These are phyloP conservation scores for Rhizoctonia solani DNA, from an alignment of 1,284 basidiomycete species.

Conservation along the genomic window DNA sequence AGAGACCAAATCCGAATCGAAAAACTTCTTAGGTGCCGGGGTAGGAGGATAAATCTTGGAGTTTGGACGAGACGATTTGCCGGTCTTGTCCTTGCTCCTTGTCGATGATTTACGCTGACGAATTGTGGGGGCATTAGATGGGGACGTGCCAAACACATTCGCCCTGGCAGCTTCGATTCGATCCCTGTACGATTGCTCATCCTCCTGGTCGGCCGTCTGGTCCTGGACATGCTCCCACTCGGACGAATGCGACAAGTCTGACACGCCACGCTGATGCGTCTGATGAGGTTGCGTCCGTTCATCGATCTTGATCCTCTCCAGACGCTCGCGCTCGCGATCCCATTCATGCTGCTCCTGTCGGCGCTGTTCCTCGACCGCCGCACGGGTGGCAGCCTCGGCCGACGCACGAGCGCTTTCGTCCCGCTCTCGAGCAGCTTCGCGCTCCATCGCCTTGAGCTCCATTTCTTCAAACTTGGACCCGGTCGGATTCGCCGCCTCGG, in stretches of 20 bases:
- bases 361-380: slow-evolving; percentile 4
- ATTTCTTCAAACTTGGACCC: slow-evolving; percentile 4
- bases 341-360: slow-evolving; percentile 10
- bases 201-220: slow-evolving; percentile 3
- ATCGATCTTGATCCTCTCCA: not conserved
- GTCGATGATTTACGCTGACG: slow-evolving; percentile 16
- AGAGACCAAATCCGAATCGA: not conserved
- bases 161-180: slow-evolving; percentile 21
- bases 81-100: not conserved
- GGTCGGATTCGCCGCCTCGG: too few species aligned
- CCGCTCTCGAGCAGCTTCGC: slow-evolving; percentile 16
- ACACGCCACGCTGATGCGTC: not conserved
- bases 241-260: not conserved
- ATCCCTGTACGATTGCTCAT: slow-evolving; percentile 9
- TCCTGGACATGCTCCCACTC: slow-evolving; percentile 25
- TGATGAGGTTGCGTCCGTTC: not conserved
- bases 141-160: slow-evolving; percentile 14
- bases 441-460: slow-evolving; percentile 21
- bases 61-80: slow-evolving; percentile 25
- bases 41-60: slow-evolving; percentile 27
- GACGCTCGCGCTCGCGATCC: slow-evolving; percentile 5
- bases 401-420: slow-evolving; percentile 14
- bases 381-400: slow-evolving; percentile 20
- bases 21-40: slow-evolving; percentile 29
- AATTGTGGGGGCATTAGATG: not conserved